These are phyloP conservation scores for Martiniozyma asiatica DNA, from an alignment of 1,139 yeast species.

Conservation along the genomic window DNA sequence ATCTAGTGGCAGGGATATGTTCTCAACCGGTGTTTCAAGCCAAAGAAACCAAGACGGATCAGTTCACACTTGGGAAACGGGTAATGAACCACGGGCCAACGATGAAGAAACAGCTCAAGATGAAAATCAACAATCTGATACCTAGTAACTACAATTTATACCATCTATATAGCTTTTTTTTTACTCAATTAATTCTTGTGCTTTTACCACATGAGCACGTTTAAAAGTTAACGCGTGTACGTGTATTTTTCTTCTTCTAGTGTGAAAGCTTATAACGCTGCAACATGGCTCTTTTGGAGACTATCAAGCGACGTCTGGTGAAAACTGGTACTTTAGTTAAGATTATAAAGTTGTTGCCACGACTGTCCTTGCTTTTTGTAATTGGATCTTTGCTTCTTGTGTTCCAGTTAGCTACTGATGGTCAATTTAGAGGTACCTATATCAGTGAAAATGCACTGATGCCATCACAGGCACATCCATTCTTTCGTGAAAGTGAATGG, in stretches of 20 bases:
- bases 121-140: no score
- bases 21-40: conserved; percentile 41
- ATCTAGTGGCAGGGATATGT: conserved; percentile 16
- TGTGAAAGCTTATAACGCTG: no score
- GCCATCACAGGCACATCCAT: conserved; percentile 92
- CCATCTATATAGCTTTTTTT: no score
- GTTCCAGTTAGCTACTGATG: conserved; percentile 61
- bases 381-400: conserved; percentile 57
- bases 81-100: no score
- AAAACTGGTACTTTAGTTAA: conserved; percentile 50
- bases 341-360: conserved; percentile 45
- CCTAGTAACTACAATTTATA: no score
- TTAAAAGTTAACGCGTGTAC: no score
- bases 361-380: conserved; percentile 48
- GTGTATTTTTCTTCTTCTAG: no score
- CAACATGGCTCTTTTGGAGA: conserved; percentile 24
- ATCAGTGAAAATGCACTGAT: conserved; percentile 92
- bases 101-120: no score
- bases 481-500: conserved; percentile 93
- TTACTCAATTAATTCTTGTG: no score
- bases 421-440: conserved; percentile 72
- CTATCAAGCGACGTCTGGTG: conserved; percentile 26
- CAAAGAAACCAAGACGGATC: conserved; percentile 32
- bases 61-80: conserved; percentile 29
- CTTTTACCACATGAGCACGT: no score